Conservation (phyloP, 257 asterid species). For the Salvia rosmarinus region DNA sequence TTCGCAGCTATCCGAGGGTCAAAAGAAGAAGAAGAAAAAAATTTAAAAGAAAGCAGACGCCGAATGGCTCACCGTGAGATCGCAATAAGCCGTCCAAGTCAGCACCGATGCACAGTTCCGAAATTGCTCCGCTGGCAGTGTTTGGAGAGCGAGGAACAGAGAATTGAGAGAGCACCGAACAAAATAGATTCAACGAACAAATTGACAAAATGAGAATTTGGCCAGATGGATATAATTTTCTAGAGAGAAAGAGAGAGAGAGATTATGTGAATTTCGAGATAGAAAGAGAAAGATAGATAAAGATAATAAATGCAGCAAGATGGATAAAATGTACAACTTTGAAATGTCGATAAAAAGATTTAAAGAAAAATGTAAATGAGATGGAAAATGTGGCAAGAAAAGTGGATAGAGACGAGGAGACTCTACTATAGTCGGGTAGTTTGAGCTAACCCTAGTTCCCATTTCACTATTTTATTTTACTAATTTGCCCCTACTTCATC, state of each 20-base stretch:
- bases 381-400: slow-evolving; percentile 41
- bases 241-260: neutral
- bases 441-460: slow-evolving; percentile 42
- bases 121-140: slow-evolving; percentile 5
- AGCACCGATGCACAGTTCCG: slow-evolving; percentile 35
- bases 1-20: slow-evolving; percentile 17
- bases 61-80: slow-evolving; percentile 42
- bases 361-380: slow-evolving; percentile 33
- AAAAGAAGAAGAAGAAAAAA: neutral
- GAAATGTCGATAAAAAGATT: neutral
- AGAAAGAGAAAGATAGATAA: slow-evolving; percentile 34
- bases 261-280: slow-evolving; percentile 19
- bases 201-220: slow-evolving; percentile 33
- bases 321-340: slow-evolving; percentile 41
- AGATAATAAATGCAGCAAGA: neutral
- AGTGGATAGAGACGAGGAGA: slow-evolving; percentile 48
- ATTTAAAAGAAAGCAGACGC: neutral
- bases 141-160: slow-evolving; percentile 17
- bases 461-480: neutral
- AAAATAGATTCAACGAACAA: slow-evolving; percentile 17
- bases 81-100: slow-evolving; percentile 23
- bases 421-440: slow-evolving; percentile 35
- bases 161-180: slow-evolving; percentile 37
- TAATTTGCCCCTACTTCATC: neutral
- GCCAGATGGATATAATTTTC: slow-evolving; percentile 35